These are phyloP conservation scores for Mychonastes homosphaera DNA, from an alignment of 139 green algal genomes.

Conservation along the genomic window DNA sequence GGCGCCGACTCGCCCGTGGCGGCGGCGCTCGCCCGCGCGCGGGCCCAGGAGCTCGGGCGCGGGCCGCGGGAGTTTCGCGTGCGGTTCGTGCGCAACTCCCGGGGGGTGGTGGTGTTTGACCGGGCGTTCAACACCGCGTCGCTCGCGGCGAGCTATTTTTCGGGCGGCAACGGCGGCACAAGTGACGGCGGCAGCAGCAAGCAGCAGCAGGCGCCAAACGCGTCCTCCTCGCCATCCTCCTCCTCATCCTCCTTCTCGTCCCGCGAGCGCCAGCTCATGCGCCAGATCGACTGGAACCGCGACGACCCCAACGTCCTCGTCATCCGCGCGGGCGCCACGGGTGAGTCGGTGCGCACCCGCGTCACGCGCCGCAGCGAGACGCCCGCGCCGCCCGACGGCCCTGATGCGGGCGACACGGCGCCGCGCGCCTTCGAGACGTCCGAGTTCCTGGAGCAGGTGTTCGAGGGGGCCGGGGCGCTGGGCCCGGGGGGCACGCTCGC, in stretches of 20 bases:
- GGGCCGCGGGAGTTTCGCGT: too few relatives aligned
- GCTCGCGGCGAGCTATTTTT: constrained; percentile 57
- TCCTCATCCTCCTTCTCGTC: too few relatives aligned
- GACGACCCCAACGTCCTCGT: constrained; percentile 55
- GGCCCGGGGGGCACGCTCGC: background rate
- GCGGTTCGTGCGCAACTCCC: constrained; percentile 45
- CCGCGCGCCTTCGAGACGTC: constrained; percentile 51
- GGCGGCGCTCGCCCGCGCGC: too few relatives aligned
- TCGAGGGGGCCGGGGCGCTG: background rate
- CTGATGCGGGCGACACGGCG: constrained; percentile 9
- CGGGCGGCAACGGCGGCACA: too few relatives aligned
- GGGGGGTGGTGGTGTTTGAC: constrained; percentile 56
- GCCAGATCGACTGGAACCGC: constrained; percentile 49
- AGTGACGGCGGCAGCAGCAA: too few relatives aligned
- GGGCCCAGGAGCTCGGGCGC: too few relatives aligned
- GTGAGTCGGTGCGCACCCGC: constrained; percentile 33
- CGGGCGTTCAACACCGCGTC: constrained; percentile 59
- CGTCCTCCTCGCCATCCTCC: too few relatives aligned
- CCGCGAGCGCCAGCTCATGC: too few relatives aligned
- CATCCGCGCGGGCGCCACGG: background rate
- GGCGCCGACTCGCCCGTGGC: too few relatives aligned
- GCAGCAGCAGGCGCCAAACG: too few relatives aligned
- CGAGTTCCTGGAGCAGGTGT: constrained; percentile 58
- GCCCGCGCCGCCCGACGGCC: too few relatives aligned
- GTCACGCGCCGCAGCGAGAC: constrained; percentile 39